A percentile compares a stretch with the other conserved stretches of the same genome.
Evolutionary conservation across 2,329 filamentous ascomycete genomes (phyloP).

Genomic region (Botrytis porri): DNA sequence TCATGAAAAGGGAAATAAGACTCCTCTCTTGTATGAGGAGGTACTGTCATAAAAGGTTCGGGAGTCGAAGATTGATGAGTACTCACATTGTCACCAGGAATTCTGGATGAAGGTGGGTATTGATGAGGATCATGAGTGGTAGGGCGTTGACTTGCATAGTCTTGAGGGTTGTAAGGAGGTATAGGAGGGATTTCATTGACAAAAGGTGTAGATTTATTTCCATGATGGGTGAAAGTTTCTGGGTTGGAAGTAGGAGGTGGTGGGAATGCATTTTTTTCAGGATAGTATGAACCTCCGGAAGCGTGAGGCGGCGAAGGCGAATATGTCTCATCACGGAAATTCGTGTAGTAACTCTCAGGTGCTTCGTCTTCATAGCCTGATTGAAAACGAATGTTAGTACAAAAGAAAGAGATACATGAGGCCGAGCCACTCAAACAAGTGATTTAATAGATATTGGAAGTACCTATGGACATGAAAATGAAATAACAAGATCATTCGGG

Average conservation of each 20-base stretch:
- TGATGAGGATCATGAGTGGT: constrained; percentile 28
- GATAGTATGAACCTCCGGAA: constrained; percentile 38
- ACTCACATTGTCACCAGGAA: constrained; percentile 39
- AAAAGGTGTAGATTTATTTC: constrained; percentile 31
- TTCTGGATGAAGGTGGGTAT: constrained; percentile 28
- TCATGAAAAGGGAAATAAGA: constrained; percentile 34
- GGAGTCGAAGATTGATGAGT: constrained; percentile 27
- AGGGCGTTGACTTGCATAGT: constrained; percentile 31
- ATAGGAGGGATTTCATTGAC: constrained; percentile 29
- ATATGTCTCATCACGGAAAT: constrained; percentile 34
- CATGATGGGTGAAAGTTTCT: constrained; percentile 26
- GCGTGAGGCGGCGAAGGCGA: constrained; percentile 38
- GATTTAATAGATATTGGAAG: constrained; percentile 18
- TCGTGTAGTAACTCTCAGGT: constrained; percentile 36
- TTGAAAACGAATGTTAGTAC: constrained; percentile 23
- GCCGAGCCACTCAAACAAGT: constrained; percentile 20
- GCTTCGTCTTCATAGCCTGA: constrained; percentile 38
- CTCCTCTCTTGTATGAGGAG: constrained; percentile 19
- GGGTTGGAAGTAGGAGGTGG: constrained; percentile 25
- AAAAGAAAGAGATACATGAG: constrained; percentile 28
- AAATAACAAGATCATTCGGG: constrained; percentile 6
- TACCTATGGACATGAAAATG: constrained; percentile 10
- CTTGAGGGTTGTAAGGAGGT: constrained; percentile 37
- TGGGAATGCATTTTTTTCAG: constrained; percentile 30
- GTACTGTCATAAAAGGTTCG: constrained; percentile 20